A percentile compares a stretch with the other conserved stretches of the same genome.
phyloP scores from a whole-genome alignment of 768 basidiomycete genomes.

The Cantharellus anzutake region DNA sequence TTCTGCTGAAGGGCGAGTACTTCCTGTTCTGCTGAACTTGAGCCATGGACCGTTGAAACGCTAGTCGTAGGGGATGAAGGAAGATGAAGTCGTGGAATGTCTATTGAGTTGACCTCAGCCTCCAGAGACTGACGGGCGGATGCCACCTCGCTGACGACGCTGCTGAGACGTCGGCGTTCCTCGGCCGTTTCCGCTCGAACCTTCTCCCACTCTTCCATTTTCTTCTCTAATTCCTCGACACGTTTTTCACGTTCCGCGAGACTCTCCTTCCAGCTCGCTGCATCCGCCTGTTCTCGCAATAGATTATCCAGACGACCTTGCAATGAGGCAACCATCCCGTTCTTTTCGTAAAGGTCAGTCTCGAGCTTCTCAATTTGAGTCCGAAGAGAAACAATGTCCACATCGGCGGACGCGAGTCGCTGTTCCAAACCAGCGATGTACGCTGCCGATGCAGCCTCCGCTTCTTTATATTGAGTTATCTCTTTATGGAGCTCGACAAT shows the following conservation, averaged over 20 bases:
- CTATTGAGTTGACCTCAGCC: conserved; percentile 17
- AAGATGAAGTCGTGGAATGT: conserved; percentile 1
- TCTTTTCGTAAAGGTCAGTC: conserved; percentile 51
- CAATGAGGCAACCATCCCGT: conserved; percentile 48
- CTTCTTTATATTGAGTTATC: conserved; percentile 55
- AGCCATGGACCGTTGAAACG: conserved; percentile 1
- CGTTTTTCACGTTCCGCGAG: conserved; percentile 66
- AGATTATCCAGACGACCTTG: conserved; percentile 53
- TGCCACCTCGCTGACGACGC: conserved; percentile 49
- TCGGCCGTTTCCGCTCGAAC: conserved; percentile 49
- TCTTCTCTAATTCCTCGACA: conserved; percentile 56
- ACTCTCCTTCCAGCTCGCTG: conserved; percentile 66
- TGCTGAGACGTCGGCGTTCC: conserved; percentile 44
- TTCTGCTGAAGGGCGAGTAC: conserved; percentile 61
- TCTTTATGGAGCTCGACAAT: conserved; percentile 73
- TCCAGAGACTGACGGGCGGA: conserved; percentile 51
- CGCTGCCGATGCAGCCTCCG: conserved; percentile 46
- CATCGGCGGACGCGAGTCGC: conserved; percentile 59
- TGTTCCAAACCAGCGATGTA: conserved; percentile 80
- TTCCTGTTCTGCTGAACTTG: conserved; percentile 22
- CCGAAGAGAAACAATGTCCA: conserved; percentile 49
- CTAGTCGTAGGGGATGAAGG: not conserved
- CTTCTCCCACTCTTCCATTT: conserved; percentile 61
- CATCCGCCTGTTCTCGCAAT: conserved; percentile 33
- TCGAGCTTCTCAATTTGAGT: conserved; percentile 61